These are phyloP conservation scores for Xylaria sp. DNA, from an alignment of 2,329 filamentous ascomycete genomes.

Conservation along the genomic window DNA sequence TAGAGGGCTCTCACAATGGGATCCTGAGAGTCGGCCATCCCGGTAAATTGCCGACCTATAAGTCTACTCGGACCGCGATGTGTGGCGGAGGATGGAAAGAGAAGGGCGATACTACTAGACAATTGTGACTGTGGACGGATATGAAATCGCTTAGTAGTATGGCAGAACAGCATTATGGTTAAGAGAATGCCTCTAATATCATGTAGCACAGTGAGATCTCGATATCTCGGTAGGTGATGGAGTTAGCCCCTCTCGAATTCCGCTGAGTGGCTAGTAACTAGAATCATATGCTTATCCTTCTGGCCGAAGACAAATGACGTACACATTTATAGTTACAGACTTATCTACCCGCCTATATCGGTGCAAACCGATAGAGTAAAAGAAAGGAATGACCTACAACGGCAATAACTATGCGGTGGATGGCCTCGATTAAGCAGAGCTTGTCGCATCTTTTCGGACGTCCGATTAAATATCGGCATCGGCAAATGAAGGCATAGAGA, in stretches of 20 bases:
- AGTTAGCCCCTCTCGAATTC: background rate
- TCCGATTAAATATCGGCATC: background rate
- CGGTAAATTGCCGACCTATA: slow-evolving; percentile 24
- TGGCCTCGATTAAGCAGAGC: no score
- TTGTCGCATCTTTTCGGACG: background rate
- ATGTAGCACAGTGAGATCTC: background rate
- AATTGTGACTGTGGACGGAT: background rate
- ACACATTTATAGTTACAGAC: slow-evolving; percentile 1
- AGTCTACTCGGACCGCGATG: background rate
- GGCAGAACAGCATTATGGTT: slow-evolving; percentile 11
- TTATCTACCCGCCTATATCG: background rate
- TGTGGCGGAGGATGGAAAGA: background rate
- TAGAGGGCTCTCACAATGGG: slow-evolving; percentile 48
- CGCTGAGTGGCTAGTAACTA: background rate
- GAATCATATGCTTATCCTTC: slow-evolving; percentile 11
- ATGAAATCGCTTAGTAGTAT: background rate
- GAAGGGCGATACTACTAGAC: background rate
- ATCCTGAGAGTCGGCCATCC: slow-evolving; percentile 43
- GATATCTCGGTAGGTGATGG: background rate
- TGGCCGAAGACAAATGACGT: slow-evolving; percentile 29
- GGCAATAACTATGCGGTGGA: no score
- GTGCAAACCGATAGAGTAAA: background rate
- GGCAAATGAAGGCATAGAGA: background rate
- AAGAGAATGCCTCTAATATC: background rate
- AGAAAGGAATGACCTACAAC: background rate